Evolutionary conservation across 164 flowering plant genomes (phyloP), one percentile per base, ranked within the genome.

Genomic region (Brasenia schreberi): DNA sequence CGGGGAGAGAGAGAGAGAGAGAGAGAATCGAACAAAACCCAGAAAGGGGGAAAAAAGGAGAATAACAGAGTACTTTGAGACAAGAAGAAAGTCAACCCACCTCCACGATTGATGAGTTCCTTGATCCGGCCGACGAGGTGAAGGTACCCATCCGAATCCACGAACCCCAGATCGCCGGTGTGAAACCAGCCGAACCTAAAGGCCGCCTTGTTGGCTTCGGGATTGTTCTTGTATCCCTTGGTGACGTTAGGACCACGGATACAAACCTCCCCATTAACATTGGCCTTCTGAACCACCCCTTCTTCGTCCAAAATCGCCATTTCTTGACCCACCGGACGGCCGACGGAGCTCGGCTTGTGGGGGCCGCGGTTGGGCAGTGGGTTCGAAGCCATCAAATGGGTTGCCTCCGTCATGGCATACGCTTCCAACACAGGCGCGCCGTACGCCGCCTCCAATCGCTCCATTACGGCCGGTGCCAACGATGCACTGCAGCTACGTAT

Each of bases 21-120:
- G 52, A 11, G 0, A 6, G 5, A 44, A 44, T 44, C 6, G 5
- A 44, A 44, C 53, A 45, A 6, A 45, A 9, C 7, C 7, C 17
- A 61, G 63, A 18, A 0, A 61, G 63, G 19, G 23, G 9, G 7
- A 61, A 9, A 53, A 53, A 9, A 9, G n/a, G n/a, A n/a, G n/a
- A n/a, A n/a, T n/a, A n/a, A 58, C 60, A 58, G 18, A 58, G 60
- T 12, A 61, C 11, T 7, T 61, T n/a, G 18, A 61, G n/a, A 61
- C 9, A 11, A 7, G 7, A 49, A 5, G 16, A 18, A 19, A 65
- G 0, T n/a, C 2, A 60, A 59, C 43, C 44, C 82, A 94, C 97
- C 99, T 87, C 99, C 99, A 6, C 99, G 91, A 76, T 94, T 94
- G 75, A 94, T 83, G 39, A 94, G 86, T 80, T 94, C 99, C 87